phyloP scores from a whole-genome alignment of 225 moss, liverwort and hornwort species.

The Straminergon stramineum region DNA sequence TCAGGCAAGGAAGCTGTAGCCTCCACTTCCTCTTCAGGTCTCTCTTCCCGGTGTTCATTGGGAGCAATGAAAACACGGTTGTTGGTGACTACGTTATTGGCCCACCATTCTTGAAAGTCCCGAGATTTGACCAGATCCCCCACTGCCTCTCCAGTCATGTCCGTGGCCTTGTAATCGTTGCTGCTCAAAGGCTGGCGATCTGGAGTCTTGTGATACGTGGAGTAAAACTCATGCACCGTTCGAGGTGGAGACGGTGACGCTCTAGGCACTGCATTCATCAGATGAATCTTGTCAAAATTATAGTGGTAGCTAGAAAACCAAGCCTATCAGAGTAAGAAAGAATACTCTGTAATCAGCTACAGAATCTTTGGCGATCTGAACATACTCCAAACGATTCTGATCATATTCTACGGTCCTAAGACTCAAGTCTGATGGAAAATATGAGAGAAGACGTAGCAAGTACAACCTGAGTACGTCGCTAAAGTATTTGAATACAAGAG shows the following conservation, averaged over 20 bases:
- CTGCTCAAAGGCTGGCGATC: slow-evolving; percentile 34
- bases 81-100: slow-evolving; percentile 23
- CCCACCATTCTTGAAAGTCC: slow-evolving; percentile 52
- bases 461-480: background rate
- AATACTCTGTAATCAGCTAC: background rate
- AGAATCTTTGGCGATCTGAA: background rate
- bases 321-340: background rate
- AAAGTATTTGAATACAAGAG: background rate
- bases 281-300: background rate
- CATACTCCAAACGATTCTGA: background rate
- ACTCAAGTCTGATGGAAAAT: background rate
- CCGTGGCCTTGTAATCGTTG: slow-evolving; percentile 44
- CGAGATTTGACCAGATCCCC: slow-evolving; percentile 30
- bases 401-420: background rate
- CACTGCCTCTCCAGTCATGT: slow-evolving; percentile 39
- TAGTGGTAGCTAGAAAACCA: background rate
- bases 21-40: slow-evolving; percentile 46
- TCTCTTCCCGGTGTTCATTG: slow-evolving; percentile 47
- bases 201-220: slow-evolving; percentile 52
- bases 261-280: slow-evolving; percentile 27
- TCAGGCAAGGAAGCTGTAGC: slow-evolving; percentile 35
- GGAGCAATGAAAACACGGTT: slow-evolving; percentile 47
- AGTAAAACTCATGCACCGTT: slow-evolving; percentile 27
- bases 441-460: background rate
- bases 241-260: slow-evolving; percentile 15